Base-by-base conservation (phyloP, 148 eudicot genomes). In the Rhododendron williamsianum region DNA sequence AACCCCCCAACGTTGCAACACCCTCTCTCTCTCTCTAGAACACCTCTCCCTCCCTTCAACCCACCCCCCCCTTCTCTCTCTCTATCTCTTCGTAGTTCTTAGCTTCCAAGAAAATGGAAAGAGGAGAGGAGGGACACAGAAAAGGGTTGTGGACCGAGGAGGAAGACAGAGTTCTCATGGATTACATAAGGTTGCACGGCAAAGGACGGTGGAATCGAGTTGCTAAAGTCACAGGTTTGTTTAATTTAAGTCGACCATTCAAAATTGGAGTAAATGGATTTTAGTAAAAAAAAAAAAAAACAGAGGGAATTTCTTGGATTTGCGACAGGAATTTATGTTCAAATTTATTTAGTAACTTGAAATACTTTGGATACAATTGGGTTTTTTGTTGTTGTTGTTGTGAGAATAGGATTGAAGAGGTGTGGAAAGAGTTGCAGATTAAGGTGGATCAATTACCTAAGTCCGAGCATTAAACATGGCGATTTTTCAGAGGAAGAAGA, bases 351-450 rank as follows among this genome's bases (percentile, higher is more conserved):
- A 12, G 13, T 30, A 4, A 13, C 0, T 74, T 25, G 23, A 74
- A 33, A 36, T 74, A 6, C 18, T 54, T 74, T 38, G 25, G 23
- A 4, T 13, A 6, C 8, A 25, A 25, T 9, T 25, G 77, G 43
- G 0, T 63, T 23, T 30, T 0, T 74, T 36, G 5, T 27, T 71
- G 5, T 74, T 36, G 43, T 4, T 23, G 18, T 25, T 30, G 4
- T 41, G 45, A 41, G 45, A 7, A 41, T 25, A 87, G 89, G 87
- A 18, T 85, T 87, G 87, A 87, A 87, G 83, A 85, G 89, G 79
- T 84, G 87, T 33, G 89, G 89, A 12, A 87, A 87, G 84, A 87
- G 89, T 74, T 87, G 89, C 84, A 87, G 89, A 46, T 83, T 85
- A 46, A 65, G 87, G 49, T 88, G 89, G 89, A 82, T 88, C 52